These are phyloP conservation scores for Trametes sanguinea DNA, from an alignment of 768 basidiomycete species.

Conservation along the genomic window DNA sequence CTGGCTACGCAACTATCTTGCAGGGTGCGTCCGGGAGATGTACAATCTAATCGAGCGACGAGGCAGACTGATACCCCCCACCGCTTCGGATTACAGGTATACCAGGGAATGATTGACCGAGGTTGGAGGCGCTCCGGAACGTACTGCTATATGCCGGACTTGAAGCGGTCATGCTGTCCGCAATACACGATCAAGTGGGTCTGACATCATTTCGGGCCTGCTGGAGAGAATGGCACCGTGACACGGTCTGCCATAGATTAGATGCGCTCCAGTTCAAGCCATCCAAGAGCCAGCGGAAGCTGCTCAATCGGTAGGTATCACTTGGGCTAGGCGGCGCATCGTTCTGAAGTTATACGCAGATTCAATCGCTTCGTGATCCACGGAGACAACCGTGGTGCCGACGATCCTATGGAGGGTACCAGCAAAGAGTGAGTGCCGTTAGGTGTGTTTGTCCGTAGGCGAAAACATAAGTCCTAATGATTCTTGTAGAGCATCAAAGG, in stretches of 20 bases:
- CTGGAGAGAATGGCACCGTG: not conserved
- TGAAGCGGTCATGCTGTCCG: slow-evolving; percentile 83
- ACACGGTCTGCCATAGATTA: slow-evolving; percentile 45
- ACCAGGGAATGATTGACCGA: slow-evolving; percentile 81
- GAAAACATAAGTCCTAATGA: not conserved
- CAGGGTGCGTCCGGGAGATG: slow-evolving; percentile 35
- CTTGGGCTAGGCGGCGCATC: not conserved
- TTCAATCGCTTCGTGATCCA: slow-evolving; percentile 71
- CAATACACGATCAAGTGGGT: slow-evolving; percentile 89
- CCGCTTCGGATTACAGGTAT: slow-evolving; percentile 47
- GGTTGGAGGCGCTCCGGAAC: slow-evolving; percentile 84
- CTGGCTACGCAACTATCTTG: slow-evolving; percentile 55
- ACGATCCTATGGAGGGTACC: slow-evolving; percentile 29
- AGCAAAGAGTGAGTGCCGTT: not conserved
- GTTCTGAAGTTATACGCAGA: slow-evolving; percentile 36
- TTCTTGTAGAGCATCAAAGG: not conserved
- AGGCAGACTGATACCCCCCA: not conserved
- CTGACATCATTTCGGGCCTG: not conserved
- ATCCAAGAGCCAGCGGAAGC: slow-evolving; percentile 73
- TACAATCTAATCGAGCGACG: not conserved
- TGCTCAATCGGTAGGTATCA: slow-evolving; percentile 62
- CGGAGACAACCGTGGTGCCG: slow-evolving; percentile 29
- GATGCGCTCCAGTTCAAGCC: slow-evolving; percentile 67
- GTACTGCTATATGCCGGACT: slow-evolving; percentile 88
- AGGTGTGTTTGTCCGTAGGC: not conserved